phyloP scores from a whole-genome alignment of 1,284 basidiomycete genomes.

The Volvariella volvacea region DNA sequence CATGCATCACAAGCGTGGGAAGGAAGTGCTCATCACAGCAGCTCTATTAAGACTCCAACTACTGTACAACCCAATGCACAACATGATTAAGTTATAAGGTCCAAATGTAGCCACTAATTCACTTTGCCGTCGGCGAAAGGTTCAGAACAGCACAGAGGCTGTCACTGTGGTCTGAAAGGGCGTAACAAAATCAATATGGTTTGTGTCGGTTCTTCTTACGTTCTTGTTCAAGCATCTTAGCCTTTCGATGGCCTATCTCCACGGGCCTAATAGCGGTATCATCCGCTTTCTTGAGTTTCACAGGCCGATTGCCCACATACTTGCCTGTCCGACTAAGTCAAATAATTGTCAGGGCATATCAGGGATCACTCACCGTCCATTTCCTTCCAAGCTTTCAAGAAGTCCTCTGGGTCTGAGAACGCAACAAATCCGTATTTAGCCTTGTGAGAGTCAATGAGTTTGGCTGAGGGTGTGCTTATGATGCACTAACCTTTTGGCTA shows the following conservation, averaged over 20 bases:
- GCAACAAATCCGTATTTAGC: slow-evolving; percentile 97
- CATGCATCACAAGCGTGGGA: too few relatives aligned
- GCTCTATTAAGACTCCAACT: too few relatives aligned
- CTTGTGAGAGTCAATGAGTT: slow-evolving; percentile 31
- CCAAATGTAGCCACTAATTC: too few relatives aligned
- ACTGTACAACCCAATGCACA: too few relatives aligned
- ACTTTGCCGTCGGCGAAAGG: too few relatives aligned
- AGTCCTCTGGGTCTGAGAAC: slow-evolving; percentile 98
- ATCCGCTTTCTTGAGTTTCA: slow-evolving; percentile 88
- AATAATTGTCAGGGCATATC: slow-evolving; percentile 7
- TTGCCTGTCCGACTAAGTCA: slow-evolving; percentile 61
- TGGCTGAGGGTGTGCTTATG: neutral
- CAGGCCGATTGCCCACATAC: slow-evolving; percentile 93
- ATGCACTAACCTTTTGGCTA: slow-evolving; percentile 68
- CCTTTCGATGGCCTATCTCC: slow-evolving; percentile 89
- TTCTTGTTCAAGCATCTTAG: slow-evolving; percentile 73
- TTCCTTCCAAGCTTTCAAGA: slow-evolving; percentile 98
- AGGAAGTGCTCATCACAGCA: too few relatives aligned
- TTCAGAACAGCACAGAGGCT: too few relatives aligned
- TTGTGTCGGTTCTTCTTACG: slow-evolving; percentile 77
- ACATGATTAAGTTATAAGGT: too few relatives aligned
- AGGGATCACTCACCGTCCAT: slow-evolving; percentile 78
- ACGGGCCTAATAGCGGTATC: slow-evolving; percentile 80
- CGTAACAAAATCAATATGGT: too few relatives aligned
- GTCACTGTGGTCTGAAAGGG: too few relatives aligned